Base-by-base conservation (phyloP, 148 eudicot genomes). In the Diospyros kaki region DNA sequence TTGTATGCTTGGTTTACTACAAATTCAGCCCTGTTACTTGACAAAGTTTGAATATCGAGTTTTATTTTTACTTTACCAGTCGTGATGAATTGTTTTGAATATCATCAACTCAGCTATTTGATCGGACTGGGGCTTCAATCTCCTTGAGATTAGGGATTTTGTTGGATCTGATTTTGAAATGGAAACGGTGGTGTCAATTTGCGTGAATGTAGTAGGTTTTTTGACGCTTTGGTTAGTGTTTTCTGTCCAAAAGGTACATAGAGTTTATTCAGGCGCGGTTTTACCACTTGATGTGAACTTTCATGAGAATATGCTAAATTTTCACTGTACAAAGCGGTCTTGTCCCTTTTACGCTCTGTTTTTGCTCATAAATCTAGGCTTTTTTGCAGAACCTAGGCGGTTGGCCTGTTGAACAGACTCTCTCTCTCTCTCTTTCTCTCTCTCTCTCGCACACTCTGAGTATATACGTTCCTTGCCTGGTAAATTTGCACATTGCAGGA, bases 281-380 rank as follows among this genome's bases (percentile, higher is more conserved):
- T 63, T 51, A 40, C 69, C 52, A 15, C 70, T 74, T 74, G 77
- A 74, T 74, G 77, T 64, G 77, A 74, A 51, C 39, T 41, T 74
- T 64, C 70, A 54, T 64, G 48, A 51, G 77, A 64, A 64, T 64
- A 38, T 51, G 48, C 76, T 64, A 67, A 28, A 60, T 60, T 43
- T 46, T 72, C 55, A 45, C 68, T 14, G 60, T 17, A 75, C 69
- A 44, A 1, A 65, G 63, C 14, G 50, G 70, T 65, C 71, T 53
- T 75, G 63, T n/a, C 60, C 43, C 50, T 41, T 14, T 64, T 42
- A 53, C 56, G 51, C 28, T 55, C 15, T 71, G 15, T 55, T 13
- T 15, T 53, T 15, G 9, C 6, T 43, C 64, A 11, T 52, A 53
- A 55, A 65, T 66, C 64, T 64, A 54, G 68, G 50, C 41, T 3